A percentile compares a stretch with the other conserved stretches of the same genome.
Conservation (phyloP, 371 early-diverging fungal genomes). For the Apophysomyces elegans region DNA sequence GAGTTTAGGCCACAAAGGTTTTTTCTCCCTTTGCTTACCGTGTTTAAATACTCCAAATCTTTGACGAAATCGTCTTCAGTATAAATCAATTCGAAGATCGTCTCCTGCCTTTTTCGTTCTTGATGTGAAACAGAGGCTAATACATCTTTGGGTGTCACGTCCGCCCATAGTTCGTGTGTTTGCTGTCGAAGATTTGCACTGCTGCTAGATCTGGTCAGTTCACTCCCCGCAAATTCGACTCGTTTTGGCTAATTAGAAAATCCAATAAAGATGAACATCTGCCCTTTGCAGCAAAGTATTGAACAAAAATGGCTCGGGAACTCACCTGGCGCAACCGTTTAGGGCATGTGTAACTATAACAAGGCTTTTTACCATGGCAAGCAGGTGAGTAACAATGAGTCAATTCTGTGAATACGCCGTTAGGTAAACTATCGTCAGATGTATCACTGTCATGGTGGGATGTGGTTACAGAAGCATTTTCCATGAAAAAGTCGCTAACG, state of each 20-base stretch:
- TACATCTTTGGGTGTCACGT: slow-evolving; percentile 66
- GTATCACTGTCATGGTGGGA: not conserved
- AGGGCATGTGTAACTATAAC: slow-evolving; percentile 89
- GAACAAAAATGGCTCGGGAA: slow-evolving; percentile 9
- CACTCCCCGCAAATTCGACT: not conserved
- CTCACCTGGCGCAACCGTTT: slow-evolving; percentile 23
- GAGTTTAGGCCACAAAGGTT: not conserved
- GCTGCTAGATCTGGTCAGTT: slow-evolving; percentile 4
- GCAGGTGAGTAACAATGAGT: slow-evolving; percentile 93
- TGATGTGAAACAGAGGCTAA: slow-evolving; percentile 66
- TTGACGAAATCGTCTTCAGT: slow-evolving; percentile 90
- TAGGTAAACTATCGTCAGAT: slow-evolving; percentile 42
- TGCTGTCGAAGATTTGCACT: slow-evolving; percentile 7
- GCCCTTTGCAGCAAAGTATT: not conserved
- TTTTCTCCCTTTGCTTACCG: slow-evolving; percentile 17
- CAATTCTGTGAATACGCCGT: slow-evolving; percentile 83
- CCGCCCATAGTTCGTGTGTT: slow-evolving; percentile 57
- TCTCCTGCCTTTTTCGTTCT: slow-evolving; percentile 91
- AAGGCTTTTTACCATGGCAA: slow-evolving; percentile 70
- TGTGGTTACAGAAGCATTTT: slow-evolving; percentile 9
- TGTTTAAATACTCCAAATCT: slow-evolving; percentile 59
- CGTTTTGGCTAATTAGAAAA: slow-evolving; percentile 11
- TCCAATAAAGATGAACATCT: not conserved
- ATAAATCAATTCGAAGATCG: slow-evolving; percentile 88
- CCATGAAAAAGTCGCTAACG: slow-evolving; percentile 12